A percentile compares a stretch with the other conserved stretches of the same genome.
Evolutionary conservation across 2,329 filamentous ascomycete species (phyloP).

Genomic region (Nemania serpens): DNA sequence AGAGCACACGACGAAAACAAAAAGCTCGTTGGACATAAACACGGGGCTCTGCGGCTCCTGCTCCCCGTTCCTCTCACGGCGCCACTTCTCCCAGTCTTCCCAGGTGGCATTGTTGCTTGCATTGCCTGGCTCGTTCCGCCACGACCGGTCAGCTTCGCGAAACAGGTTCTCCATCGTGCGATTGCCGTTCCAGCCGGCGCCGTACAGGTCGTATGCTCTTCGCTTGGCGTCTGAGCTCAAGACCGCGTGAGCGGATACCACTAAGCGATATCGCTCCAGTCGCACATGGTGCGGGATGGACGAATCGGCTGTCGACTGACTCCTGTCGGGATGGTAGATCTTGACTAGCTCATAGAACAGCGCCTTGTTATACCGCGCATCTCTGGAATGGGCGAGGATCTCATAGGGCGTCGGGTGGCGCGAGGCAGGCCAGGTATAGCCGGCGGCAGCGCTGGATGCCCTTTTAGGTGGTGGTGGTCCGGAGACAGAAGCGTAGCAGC

Average conservation of each 20-base stretch:
- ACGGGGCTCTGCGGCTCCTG: conserved; percentile 56
- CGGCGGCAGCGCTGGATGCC: conserved; percentile 27
- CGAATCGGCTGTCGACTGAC: conserved; percentile 47
- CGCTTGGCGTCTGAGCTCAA: conserved; percentile 81
- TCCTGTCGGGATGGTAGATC: conserved; percentile 88
- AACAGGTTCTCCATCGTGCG: conserved; percentile 54
- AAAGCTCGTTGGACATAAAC: conserved; percentile 79
- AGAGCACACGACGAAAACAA: conserved; percentile 72
- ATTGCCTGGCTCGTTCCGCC: conserved; percentile 54
- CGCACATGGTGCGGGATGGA: conserved; percentile 64
- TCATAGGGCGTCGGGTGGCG: conserved; percentile 82
- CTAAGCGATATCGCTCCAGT: conserved; percentile 86
- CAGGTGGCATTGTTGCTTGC: conserved; percentile 81
- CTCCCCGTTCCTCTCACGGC: conserved; percentile 56
- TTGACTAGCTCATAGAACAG: conserved; percentile 93
- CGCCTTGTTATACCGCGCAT: conserved; percentile 76
- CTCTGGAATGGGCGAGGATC: conserved; percentile 67
- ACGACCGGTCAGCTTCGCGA: conserved; percentile 51
- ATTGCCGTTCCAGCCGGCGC: conserved; percentile 74
- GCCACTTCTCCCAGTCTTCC: conserved; percentile 95
- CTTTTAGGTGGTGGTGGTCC: conserved; percentile 18
- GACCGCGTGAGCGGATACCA: conserved; percentile 86
- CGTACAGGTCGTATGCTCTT: conserved; percentile 79
- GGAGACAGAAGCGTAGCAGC: conserved; percentile 38
- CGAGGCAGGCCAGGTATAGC: conserved; percentile 52